Percentiles rank a stretch among this genome's conserved stretches.
Evolutionary conservation across 345 rosid genomes (phyloP).

Genomic region (Euphorbia pulcherrima): DNA sequence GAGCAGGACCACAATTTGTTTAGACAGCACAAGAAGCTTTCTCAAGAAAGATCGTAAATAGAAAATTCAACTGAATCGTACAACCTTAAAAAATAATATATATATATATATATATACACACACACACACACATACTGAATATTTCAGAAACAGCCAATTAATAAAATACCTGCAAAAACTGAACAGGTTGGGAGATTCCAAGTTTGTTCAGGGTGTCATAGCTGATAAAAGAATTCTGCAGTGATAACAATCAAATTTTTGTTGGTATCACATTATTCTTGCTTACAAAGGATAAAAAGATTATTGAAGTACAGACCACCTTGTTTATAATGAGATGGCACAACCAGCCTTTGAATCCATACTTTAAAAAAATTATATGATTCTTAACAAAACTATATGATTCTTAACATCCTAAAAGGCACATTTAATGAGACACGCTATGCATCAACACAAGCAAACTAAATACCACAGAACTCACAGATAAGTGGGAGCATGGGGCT

Average conservation of each 20-base stretch:
- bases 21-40: conserved; percentile 26
- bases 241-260: conserved; percentile 17
- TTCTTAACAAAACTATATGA: background rate
- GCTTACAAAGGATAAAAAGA: conserved; percentile 2
- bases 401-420: background rate
- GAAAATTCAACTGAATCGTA: conserved; percentile 10
- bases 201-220: conserved; percentile 79
- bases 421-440: background rate
- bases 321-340: background rate
- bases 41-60: conserved; percentile 4
- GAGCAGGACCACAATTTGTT: conserved; percentile 38
- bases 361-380: background rate
- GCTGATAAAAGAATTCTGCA: conserved; percentile 77
- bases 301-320: conserved; percentile 3
- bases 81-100: background rate
- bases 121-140: background rate
- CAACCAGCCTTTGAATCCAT: background rate
- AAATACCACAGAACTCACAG: background rate
- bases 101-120: too few relatives aligned
- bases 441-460: background rate
- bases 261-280: background rate
- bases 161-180: conserved; percentile 77
- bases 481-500: conserved; percentile 2
- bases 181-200: conserved; percentile 84
- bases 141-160: conserved; percentile 1